Evolutionary conservation across 179 eudicot genomes (phyloP).

Genomic region (Drosera spatulata): DNA sequence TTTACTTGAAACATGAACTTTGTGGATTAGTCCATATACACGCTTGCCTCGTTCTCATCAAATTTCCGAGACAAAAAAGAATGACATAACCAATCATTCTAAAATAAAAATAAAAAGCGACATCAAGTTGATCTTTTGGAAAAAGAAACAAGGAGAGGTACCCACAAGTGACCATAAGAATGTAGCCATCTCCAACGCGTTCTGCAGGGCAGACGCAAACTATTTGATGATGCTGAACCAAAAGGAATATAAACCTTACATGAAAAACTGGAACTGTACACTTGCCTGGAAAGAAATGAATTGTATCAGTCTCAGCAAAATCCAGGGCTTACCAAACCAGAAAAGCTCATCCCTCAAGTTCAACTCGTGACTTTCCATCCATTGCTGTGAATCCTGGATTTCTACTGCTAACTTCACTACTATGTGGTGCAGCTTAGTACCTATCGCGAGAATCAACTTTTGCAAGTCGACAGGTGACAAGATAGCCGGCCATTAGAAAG

Average conservation of each 20-base stretch:
- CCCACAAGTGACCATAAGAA: constrained; percentile 71
- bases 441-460: constrained; percentile 48
- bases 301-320: constrained; percentile 54
- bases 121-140: background rate
- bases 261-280: no score
- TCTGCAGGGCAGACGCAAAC: constrained; percentile 23
- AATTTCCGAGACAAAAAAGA: no score
- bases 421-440: constrained; percentile 58
- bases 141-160: background rate
- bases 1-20: no score
- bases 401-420: constrained; percentile 68
- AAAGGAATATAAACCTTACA: no score
- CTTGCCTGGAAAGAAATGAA: constrained; percentile 64
- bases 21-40: no score
- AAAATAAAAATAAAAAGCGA: no score
- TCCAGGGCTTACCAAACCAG: constrained; percentile 68
- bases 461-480: background rate
- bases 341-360: constrained; percentile 70
- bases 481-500: background rate
- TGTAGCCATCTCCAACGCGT: constrained; percentile 73
- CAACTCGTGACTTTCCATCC: constrained; percentile 27
- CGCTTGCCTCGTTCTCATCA: no score
- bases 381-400: constrained; percentile 32
- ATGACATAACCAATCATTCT: no score
- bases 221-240: no score